A percentile compares a stretch with the other conserved stretches of the same genome.
phyloP scores from a whole-genome alignment of 176 grass and related monocot genomes.

The Carex cristatella region DNA sequence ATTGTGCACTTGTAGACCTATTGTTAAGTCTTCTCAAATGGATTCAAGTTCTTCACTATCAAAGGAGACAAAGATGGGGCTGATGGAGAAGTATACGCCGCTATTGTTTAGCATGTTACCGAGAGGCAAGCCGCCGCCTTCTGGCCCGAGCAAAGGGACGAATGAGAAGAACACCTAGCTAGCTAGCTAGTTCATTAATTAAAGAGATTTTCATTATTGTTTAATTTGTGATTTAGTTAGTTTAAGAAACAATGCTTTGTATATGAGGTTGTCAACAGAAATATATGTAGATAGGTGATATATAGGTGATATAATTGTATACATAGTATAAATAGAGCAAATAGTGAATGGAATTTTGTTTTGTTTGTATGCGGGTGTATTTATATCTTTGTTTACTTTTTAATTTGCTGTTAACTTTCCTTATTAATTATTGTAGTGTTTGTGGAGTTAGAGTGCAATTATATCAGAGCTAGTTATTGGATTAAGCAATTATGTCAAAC shows the following conservation, averaged over 20 bases:
- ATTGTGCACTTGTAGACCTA: slow-evolving; percentile 16
- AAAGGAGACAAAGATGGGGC: slow-evolving; percentile 8
- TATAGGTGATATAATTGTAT: not conserved
- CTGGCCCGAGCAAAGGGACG: slow-evolving; percentile 43
- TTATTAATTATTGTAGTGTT: not conserved
- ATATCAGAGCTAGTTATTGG: not conserved
- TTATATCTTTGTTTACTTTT: not conserved
- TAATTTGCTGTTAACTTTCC: not conserved
- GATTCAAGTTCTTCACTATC: not conserved
- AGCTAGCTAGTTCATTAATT: not conserved
- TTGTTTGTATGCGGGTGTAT: not conserved
- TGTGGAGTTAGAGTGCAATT: not conserved
- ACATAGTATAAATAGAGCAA: not conserved
- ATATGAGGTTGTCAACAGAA: not conserved
- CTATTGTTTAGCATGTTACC: slow-evolving; percentile 36
- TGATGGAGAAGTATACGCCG: not conserved
- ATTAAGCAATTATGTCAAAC: no score
- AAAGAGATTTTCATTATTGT: not conserved
- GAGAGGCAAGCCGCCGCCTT: slow-evolving; percentile 30
- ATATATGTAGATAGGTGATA: not conserved
- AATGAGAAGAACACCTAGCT: slow-evolving; percentile 32
- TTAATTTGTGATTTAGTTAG: not conserved
- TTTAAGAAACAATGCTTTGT: not conserved
- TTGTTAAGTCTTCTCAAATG: not conserved
- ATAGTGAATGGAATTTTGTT: not conserved